Base-by-base conservation (phyloP, 257 asterid genomes). In the Marsdenia floribunda region DNA sequence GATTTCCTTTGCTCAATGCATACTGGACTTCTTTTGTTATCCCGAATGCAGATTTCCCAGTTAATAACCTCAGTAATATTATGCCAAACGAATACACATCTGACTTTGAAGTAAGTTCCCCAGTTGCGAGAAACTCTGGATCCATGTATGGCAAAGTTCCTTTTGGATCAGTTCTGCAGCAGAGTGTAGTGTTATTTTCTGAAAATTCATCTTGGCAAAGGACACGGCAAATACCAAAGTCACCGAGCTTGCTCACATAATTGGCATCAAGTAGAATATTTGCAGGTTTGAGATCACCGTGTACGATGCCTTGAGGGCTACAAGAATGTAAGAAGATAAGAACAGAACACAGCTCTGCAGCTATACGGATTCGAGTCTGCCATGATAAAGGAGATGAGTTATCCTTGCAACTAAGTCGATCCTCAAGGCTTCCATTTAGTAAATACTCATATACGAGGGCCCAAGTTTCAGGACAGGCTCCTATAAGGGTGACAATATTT, bases 381-480 rank as follows among this genome's bases (percentile, higher is more conserved):
- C 99, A 94, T 33, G 98, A 78, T 33, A 94, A 78, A 2, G 98
- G 99, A 14, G 96, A 86, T 1, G 96, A 86, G 75, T 94, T 92
- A 77, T 84, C 83, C 84, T 89, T 90, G 90, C 98, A 90, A 79
- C 73, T 87, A 44, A 94, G 90, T 59, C 96, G 93, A 50, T 94
- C 98, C 79, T 94, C 99, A 8, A 94, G 96, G 91, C 96, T 94
- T 71, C 99, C 99, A 76, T 92, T 87, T 21, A 91, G 95, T 64
- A 89, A 88, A 80, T 89, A 94, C 86, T 94, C 98, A 10, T 94
- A 92, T 46, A 94, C 76, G 66, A 94, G 97, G 19, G 88, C 85
- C 87, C 88, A 90, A 60, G 85, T 86, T 79, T 90, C 96, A 5
- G 90, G 96, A 78, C 99, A 94, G 74, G 96, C 96, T 70, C 99